Evolutionary conservation across 768 basidiomycete genomes (phyloP).

Genomic region (Trametopsis cervina): DNA sequence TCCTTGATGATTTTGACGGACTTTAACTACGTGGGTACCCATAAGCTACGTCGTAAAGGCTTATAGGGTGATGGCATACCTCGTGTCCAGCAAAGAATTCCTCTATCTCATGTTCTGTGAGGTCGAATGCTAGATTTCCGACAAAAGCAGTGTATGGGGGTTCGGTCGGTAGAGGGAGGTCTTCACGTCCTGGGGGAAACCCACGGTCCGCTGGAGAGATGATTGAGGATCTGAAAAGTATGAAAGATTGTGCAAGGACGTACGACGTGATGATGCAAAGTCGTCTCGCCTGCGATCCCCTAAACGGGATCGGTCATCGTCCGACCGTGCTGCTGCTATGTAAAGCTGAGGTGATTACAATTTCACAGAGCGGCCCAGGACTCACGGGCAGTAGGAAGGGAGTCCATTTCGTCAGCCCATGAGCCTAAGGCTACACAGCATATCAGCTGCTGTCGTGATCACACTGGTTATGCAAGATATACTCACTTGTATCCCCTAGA

Average conservation of each 20-base stretch:
- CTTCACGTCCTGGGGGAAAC: slow-evolving; percentile 64
- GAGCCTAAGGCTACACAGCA: slow-evolving; percentile 66
- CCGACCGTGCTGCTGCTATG: slow-evolving; percentile 56
- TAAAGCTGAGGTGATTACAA: neutral
- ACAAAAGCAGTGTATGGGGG: slow-evolving; percentile 97
- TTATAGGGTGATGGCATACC: slow-evolving; percentile 31
- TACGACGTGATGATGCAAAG: slow-evolving; percentile 55
- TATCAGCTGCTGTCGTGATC: neutral
- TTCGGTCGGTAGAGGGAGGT: slow-evolving; percentile 89
- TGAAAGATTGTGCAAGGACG: slow-evolving; percentile 21
- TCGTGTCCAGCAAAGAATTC: slow-evolving; percentile 67
- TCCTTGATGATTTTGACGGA: slow-evolving; percentile 91
- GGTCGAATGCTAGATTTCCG: slow-evolving; percentile 92
- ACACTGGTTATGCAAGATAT: slow-evolving; percentile 10
- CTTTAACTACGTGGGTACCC: slow-evolving; percentile 44
- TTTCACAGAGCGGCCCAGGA: slow-evolving; percentile 9
- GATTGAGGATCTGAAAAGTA: slow-evolving; percentile 5
- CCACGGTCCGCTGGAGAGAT: slow-evolving; percentile 45
- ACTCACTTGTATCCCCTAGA: slow-evolving; percentile 78
- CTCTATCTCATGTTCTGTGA: slow-evolving; percentile 75
- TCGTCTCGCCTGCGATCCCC: slow-evolving; percentile 61
- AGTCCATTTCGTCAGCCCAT: slow-evolving; percentile 99
- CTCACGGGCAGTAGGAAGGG: slow-evolving; percentile 90
- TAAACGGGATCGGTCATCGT: slow-evolving; percentile 50
- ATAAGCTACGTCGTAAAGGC: neutral